Conservation (phyloP, 2,329 filamentous ascomycete species). For the Cadophora luteo-olivacea region DNA sequence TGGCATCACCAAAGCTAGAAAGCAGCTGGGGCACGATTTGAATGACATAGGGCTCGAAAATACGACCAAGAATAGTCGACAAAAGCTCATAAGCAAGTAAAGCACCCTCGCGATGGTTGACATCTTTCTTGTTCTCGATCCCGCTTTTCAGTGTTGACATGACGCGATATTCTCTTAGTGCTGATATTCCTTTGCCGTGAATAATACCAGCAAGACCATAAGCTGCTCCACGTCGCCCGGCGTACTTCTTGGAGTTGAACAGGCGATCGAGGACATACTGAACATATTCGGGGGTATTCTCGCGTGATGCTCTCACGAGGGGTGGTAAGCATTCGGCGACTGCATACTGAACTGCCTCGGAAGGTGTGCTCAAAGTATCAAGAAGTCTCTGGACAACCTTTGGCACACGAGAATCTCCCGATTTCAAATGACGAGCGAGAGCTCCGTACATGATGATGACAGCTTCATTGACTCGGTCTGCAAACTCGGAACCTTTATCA, state of each 20-base stretch:
- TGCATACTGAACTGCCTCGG: conserved; percentile 95
- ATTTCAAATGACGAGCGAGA: conserved; percentile 82
- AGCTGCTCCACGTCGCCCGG: conserved; percentile 88
- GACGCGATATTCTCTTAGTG: conserved; percentile 84
- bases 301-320: conserved; percentile 79
- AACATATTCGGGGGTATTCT: conserved; percentile 81
- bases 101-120: conserved; percentile 85
- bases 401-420: conserved; percentile 86
- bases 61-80: conserved; percentile 81
- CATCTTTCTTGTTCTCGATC: conserved; percentile 94
- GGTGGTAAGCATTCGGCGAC: conserved; percentile 94
- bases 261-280: conserved; percentile 81
- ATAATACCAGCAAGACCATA: conserved; percentile 94
- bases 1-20: conserved; percentile 86
- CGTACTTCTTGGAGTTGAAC: conserved; percentile 89
- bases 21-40: conserved; percentile 93
- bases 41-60: conserved; percentile 97
- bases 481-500: conserved; percentile 79
- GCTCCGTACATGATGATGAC: conserved; percentile 98
- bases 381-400: conserved; percentile 87
- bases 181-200: conserved; percentile 82
- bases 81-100: conserved; percentile 91
- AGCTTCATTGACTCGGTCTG: conserved; percentile 93
- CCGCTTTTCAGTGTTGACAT: conserved; percentile 81
- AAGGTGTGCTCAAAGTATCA: conserved; percentile 88